Conservation (phyloP, 352 stramenopile species). For the Globisporangium nunn region DNA sequence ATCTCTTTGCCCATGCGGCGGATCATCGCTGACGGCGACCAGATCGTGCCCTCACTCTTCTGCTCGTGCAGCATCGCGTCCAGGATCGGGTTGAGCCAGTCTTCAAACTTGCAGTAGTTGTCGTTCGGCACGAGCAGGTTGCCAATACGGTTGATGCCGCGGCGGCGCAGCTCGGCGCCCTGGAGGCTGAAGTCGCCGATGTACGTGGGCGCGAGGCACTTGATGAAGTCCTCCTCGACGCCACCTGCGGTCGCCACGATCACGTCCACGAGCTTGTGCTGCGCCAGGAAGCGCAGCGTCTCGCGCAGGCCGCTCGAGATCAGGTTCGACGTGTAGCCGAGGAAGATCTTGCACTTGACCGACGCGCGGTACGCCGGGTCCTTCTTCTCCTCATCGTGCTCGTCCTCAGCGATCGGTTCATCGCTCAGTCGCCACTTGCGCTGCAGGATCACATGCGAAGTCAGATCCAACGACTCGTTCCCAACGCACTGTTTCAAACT, state of each 20-base stretch:
- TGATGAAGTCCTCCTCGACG: constrained; percentile 99
- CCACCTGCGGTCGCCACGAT: constrained; percentile 92
- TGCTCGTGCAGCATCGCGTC: constrained; percentile 98
- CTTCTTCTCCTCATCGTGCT: constrained; percentile 88
- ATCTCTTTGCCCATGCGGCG: constrained; percentile 95
- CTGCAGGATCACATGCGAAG: constrained; percentile 14
- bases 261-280: constrained; percentile 98
- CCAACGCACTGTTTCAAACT: no score
- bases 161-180: constrained; percentile 87
- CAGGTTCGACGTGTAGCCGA: constrained; percentile 99
- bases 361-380: constrained; percentile 69
- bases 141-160: constrained; percentile 98
- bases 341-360: constrained; percentile 97
- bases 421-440: constrained; percentile 96
- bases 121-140: constrained; percentile 99
- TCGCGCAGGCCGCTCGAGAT: constrained; percentile 98
- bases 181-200: constrained; percentile 97
- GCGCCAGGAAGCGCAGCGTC: constrained; percentile 95
- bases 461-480: no score
- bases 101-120: constrained; percentile 99
- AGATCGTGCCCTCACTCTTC: constrained; percentile 84
- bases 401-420: constrained; percentile 86
- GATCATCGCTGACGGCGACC: constrained; percentile 98
- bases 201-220: constrained; percentile 98
- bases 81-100: constrained; percentile 96